These are phyloP conservation scores for Colletotrichum lentis DNA, from an alignment of 2,329 filamentous ascomycete genomes.

Conservation along the genomic window DNA sequence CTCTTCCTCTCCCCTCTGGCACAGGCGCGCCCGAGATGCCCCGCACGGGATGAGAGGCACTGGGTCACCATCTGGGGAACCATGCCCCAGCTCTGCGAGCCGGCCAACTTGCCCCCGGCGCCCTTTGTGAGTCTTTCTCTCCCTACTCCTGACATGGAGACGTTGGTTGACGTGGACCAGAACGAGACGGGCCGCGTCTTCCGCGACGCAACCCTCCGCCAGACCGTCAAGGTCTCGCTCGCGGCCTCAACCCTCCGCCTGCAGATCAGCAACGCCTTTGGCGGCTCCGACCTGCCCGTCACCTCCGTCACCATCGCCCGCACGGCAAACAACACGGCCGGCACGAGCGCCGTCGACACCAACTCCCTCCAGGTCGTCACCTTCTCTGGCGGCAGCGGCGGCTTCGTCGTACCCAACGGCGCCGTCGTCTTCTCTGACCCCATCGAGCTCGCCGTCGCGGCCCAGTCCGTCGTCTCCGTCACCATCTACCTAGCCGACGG, in stretches of 20 bases:
- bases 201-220: constrained; percentile 66
- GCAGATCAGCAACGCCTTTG: constrained; percentile 69
- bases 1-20: constrained; percentile 20
- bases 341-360: constrained; percentile 57
- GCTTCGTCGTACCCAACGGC: constrained; percentile 61
- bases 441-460: constrained; percentile 58
- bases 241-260: constrained; percentile 63
- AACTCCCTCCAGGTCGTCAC: constrained; percentile 59
- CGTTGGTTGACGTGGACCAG: constrained; percentile 46
- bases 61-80: constrained; percentile 70
- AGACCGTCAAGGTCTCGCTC: constrained; percentile 66
- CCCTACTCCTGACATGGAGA: background rate
- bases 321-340: constrained; percentile 59
- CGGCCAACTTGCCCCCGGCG: constrained; percentile 63
- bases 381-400: constrained; percentile 62
- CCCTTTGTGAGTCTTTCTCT: constrained; percentile 58
- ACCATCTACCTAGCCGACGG: constrained; percentile 66
- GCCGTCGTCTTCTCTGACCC: constrained; percentile 68
- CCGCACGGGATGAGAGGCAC: constrained; percentile 47
- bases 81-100: constrained; percentile 70
- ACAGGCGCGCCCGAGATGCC: constrained; percentile 22
- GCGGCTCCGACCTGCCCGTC: constrained; percentile 64
- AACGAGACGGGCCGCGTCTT: constrained; percentile 63
- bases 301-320: constrained; percentile 64
- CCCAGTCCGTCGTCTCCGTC: constrained; percentile 60